Evolutionary conservation across 495 filamentous ascomycete genomes (phyloP), one percentile per base, ranked within the genome.

Genomic region (Xanthoparmelia taractica): DNA sequence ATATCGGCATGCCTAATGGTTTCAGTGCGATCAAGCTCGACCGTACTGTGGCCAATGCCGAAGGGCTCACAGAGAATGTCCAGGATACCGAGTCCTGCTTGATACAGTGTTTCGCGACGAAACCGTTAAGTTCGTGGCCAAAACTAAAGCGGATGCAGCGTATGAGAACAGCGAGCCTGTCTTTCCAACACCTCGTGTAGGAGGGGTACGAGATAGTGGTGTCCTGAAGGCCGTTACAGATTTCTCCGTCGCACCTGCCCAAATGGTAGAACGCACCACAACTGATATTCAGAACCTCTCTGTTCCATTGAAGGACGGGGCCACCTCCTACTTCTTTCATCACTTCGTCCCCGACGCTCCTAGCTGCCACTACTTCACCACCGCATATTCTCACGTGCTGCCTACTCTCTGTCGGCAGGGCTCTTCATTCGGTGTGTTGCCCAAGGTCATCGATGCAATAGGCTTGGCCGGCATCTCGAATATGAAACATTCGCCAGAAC

Each of bases 61-160:
- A 67, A 87, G 86, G 63, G 84, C 85, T 55, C 80, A 82, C 64
- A 79, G 84, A 68, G 73, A 74, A 65, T 91, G 87, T 68, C 84
- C 85, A 58, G 87, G 87, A 31, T 91, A 91, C 68, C 79, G 86
- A 60, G 86, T 89, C 60, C 79, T 84, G 59, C 71, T 86, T 41
- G 84, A 86, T 50, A 74, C 90, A 48, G 83, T 88, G 78, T 91
- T 91, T 71, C 84, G 87, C 34, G 85, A 90, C 68, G 84, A 91
- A 71, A 90, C 85, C 70, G 79, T 80, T 59, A 80, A 84, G 65
- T 84, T 90, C 54, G 81, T 84, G 63, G 79, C 79, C 63, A 90
- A 87, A 72, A 85, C 82, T 48, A 80, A 58, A 23, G 43, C 55
- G 8, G 23, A 31, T 3, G 48, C 29, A 17, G 13, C 31, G 18